A percentile compares a stretch with the other conserved stretches of the same genome.
Evolutionary conservation across 176 grass and related monocot genomes (phyloP).

Genomic region (Aegilops bicornis): DNA sequence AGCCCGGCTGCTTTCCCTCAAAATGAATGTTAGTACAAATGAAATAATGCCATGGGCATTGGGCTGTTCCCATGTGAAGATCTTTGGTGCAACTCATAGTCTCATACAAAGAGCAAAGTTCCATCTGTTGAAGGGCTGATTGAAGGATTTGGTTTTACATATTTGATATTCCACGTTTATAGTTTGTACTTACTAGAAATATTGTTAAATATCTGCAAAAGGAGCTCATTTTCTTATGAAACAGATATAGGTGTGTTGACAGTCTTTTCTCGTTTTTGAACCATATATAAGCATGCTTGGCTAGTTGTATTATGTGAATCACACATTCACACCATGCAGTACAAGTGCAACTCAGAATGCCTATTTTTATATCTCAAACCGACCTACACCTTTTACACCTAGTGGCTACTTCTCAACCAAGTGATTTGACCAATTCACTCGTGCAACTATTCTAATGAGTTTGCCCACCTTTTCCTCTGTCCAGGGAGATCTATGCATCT

Average conservation of each 20-base stretch:
- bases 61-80: background rate
- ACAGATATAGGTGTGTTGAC: background rate
- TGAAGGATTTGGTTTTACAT: background rate
- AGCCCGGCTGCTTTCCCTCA: background rate
- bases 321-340: background rate
- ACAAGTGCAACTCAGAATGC: background rate
- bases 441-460: background rate
- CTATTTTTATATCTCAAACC: background rate
- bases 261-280: background rate
- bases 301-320: background rate
- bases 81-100: background rate
- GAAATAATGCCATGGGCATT: background rate
- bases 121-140: background rate
- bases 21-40: background rate
- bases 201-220: background rate
- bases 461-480: background rate
- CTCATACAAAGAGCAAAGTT: background rate
- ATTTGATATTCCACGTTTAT: background rate
- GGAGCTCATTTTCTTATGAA: background rate
- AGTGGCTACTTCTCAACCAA: background rate
- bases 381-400: background rate
- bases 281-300: background rate
- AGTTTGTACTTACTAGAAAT: background rate
- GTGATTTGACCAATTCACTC: background rate
- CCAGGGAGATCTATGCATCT: constrained; percentile 52